Base-by-base conservation (phyloP, 495 filamentous ascomycete species). In the Neurospora sp. region DNA sequence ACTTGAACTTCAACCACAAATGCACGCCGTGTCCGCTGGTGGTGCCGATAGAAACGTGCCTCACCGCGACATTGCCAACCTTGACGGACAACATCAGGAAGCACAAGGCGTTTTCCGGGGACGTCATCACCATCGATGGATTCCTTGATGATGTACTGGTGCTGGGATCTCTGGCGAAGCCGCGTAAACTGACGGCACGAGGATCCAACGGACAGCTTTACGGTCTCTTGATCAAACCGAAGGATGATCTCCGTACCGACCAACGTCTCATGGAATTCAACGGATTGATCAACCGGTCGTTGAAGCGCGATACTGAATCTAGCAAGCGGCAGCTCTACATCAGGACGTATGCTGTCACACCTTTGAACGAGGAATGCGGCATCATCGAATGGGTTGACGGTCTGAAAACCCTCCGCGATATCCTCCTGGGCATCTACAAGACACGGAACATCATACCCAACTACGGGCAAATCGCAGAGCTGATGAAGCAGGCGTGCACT, bases 311-410 rank as follows among this genome's bases (percentile, higher is more conserved):
- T 77, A 90, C 93, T 18, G 95, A 97, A 78, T 91, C 93, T 11
- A 95, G 92, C 82, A 91, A 91, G 79, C 88, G 96, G 46, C 92
- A 84, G 66, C 79, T 85, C 82, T 92, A 98, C 78, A 97, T 99
- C 81, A 94, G 94, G 81, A 98, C 96, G 5, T 98, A 99, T 77
- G 92, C 92, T 20, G 96, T 99, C 39, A 98, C 95, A 5, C 96
- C 96, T 12, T 83, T 99, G 66, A 98, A 98, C 78, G 96, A 99
- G 81, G 96, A 98, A 82, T 98, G 96, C 77, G 96, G 96, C 73
- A 89, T 97, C 70, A 97, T 99, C 75, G 94, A 99, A 83, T 99
- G 96, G 96, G 93, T 99, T n/a, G 94, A 98, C 76, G 94, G 95
- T 39, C 89, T 98, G 72, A 94, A 94, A 75, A 94, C 96, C 20